phyloP scores from a whole-genome alignment of 2,329 filamentous ascomycete genomes.

The Malbranchea zuffiana region DNA sequence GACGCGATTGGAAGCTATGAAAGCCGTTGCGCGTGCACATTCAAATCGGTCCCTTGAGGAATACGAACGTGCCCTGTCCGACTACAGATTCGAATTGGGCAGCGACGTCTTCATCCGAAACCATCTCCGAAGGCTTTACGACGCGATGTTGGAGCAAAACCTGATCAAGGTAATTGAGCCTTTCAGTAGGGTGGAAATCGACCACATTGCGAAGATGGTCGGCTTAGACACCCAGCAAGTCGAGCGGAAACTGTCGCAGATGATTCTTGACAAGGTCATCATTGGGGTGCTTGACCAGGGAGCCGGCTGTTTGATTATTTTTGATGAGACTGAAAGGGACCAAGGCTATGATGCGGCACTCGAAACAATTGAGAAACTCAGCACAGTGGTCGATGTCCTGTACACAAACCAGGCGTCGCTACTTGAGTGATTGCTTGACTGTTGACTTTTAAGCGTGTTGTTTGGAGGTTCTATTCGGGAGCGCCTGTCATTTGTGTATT shows the following conservation, averaged over 20 bases:
- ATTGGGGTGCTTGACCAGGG: conserved; percentile 95
- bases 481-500: too few species aligned
- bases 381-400: conserved; percentile 90
- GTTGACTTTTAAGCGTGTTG: conserved; percentile 1
- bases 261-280: conserved; percentile 99
- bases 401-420: conserved; percentile 96
- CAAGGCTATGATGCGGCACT: conserved; percentile 89
- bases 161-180: conserved; percentile 99
- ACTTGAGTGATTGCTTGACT: too few species aligned
- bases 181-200: conserved; percentile 92
- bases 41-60: conserved; percentile 91
- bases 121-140: conserved; percentile 89
- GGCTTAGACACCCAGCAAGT: conserved; percentile 92
- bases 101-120: conserved; percentile 94
- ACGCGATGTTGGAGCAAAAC: conserved; percentile 98
- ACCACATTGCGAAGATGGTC: conserved; percentile 95
- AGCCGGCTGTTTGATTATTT: conserved; percentile 94
- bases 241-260: conserved; percentile 95
- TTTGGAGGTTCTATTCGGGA: neutral
- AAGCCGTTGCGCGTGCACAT: conserved; percentile 91
- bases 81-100: conserved; percentile 87
- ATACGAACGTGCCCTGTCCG: conserved; percentile 83
- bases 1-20: conserved; percentile 96
- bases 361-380: conserved; percentile 91
- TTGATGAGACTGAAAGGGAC: conserved; percentile 87